Evolutionary conservation across 2,329 filamentous ascomycete genomes (phyloP).

Genomic region (Pseudogymnoascus sp.): DNA sequence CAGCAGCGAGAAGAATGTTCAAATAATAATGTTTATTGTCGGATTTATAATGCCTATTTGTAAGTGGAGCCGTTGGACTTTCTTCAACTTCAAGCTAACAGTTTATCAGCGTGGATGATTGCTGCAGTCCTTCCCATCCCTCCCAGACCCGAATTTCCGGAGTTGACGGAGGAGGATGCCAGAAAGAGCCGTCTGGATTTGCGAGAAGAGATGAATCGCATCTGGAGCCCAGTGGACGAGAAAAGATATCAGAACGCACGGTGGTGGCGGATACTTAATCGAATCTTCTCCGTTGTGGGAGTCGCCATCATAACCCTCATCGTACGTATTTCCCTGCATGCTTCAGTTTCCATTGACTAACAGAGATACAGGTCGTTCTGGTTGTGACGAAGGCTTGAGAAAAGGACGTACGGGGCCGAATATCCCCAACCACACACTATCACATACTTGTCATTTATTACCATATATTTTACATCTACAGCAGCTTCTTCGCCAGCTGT

Average conservation of each 20-base stretch:
- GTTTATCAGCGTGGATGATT: slow-evolving; percentile 61
- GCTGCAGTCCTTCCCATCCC: slow-evolving; percentile 68
- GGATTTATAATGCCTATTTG: slow-evolving; percentile 72
- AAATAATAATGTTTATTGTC: slow-evolving; percentile 64
- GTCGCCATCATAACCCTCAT: slow-evolving; percentile 45
- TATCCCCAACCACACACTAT: not conserved
- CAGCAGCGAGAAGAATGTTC: slow-evolving; percentile 60
- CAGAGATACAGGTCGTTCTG: not conserved
- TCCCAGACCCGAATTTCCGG: slow-evolving; percentile 41
- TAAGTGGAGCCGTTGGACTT: slow-evolving; percentile 31
- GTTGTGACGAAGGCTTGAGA: slow-evolving; percentile 2
- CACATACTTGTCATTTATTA: slow-evolving; percentile 3
- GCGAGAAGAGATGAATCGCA: slow-evolving; percentile 21
- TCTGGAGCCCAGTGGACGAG: slow-evolving; percentile 26
- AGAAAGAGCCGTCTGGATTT: slow-evolving; percentile 19
- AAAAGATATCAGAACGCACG: slow-evolving; percentile 43
- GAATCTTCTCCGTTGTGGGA: slow-evolving; percentile 50
- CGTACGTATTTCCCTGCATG: slow-evolving; percentile 25
- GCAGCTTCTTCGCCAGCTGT: not conserved
- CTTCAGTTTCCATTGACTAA: not conserved
- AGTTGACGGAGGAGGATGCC: slow-evolving; percentile 37
- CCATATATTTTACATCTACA: slow-evolving; percentile 1
- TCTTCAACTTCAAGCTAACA: slow-evolving; percentile 16
- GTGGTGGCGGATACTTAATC: slow-evolving; percentile 56
- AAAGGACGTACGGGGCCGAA: not conserved